Base-by-base conservation (phyloP, 2,329 filamentous ascomycete genomes). In the Aspergillus felis region DNA sequence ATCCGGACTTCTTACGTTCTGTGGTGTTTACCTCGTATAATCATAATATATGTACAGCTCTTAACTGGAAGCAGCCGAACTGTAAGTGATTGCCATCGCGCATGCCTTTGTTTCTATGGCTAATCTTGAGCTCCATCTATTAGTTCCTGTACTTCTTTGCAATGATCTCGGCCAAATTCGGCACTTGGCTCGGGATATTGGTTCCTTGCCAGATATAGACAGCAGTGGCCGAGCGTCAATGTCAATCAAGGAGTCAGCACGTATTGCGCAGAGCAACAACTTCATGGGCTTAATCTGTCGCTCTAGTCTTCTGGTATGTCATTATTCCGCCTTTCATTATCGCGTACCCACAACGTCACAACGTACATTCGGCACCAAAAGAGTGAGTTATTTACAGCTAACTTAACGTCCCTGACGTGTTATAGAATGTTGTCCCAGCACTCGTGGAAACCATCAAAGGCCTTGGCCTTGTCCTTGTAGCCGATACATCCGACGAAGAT, bases 31-130 rank as follows among this genome's bases (percentile, higher is more conserved):
- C 91, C 67, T 96, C 91, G 24, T 96, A 93, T 75, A 97, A 96
- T 71, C 82, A 90, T 12, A 89, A 88, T 62, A 84, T 97, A 22
- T 99, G 94, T 76, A 95, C 91, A 17, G 92, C 93, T 4, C 78
- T 99, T 66, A 99, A 99, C 76, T 99, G 94, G 94, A 99, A 99
- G 75, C 94, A 99, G 74, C 94, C 94, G 2, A 99, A 97, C 71
- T 99, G 86, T 87, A 72, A 76, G 84, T 76, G 41, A 22, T 47
- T 14, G 12, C 14, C 12, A 14, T 25, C 22, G 14, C 14, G 22
- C 12, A 14, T 14, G 3, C 14, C 44, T 24, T 24, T 3, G 4
- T 14, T 24, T 25, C 44, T 14, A 14, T 47, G 44, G 6, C 44
- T 47, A 47, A 47, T 25, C 8, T 6, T 22, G 20, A 24, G 14